These are phyloP conservation scores for Ulota crispa DNA, from an alignment of 225 moss, liverwort and hornwort species.

Conservation along the genomic window DNA sequence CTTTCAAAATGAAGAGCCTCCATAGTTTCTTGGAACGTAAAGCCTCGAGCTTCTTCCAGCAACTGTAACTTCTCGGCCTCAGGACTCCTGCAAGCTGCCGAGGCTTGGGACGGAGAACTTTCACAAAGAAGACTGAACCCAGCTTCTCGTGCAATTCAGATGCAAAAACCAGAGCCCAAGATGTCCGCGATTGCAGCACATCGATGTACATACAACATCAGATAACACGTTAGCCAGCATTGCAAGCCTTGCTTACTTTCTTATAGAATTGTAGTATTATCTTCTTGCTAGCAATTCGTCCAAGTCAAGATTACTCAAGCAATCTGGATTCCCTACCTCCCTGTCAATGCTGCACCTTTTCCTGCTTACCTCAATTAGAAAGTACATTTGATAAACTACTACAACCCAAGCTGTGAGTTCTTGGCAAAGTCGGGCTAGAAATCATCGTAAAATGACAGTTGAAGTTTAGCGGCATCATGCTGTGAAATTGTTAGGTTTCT, in stretches of 20 bases:
- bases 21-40: not conserved
- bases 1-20: conserved; percentile 3
- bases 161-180: not conserved
- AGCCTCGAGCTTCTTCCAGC: not conserved
- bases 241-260: not conserved
- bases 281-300: not conserved
- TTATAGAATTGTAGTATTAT: not conserved
- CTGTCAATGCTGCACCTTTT: not conserved
- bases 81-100: not conserved
- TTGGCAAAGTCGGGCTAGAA: not conserved
- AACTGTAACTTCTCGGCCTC: not conserved
- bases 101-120: not conserved
- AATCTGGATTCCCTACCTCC: not conserved
- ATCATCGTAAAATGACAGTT: not conserved
- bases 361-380: not conserved
- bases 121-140: conserved; percentile 4
- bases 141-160: not conserved
- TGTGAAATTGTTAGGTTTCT: conserved; percentile 3
- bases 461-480: not conserved
- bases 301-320: not conserved
- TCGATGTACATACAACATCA: not conserved
- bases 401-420: not conserved
- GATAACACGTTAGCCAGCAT: not conserved
- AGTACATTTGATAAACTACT: not conserved
- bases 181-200: conserved; percentile 10